Evolutionary conservation across 257 asterid genomes (phyloP).

Genomic region (Marsdenia floribunda): DNA sequence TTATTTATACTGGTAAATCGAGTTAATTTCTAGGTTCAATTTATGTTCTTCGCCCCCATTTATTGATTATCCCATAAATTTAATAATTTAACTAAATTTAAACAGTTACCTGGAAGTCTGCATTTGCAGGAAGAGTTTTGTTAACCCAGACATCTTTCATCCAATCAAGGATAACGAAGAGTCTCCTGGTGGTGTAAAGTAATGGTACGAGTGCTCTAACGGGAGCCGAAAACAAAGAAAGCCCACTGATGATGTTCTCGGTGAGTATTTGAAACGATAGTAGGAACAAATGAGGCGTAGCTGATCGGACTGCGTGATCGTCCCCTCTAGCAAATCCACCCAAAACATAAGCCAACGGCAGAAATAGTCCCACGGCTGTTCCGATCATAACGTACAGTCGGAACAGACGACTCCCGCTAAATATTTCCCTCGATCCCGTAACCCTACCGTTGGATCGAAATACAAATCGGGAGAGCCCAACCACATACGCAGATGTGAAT

Average conservation of each 20-base stretch:
- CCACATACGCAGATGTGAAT: constrained; percentile 46
- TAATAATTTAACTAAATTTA: too few relatives aligned
- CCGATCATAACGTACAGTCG: constrained; percentile 55
- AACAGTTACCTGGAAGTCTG: constrained; percentile 35
- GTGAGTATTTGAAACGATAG: constrained; percentile 80
- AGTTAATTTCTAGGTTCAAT: too few relatives aligned
- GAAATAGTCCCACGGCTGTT: constrained; percentile 59
- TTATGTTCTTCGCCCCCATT: too few relatives aligned
- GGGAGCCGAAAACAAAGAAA: constrained; percentile 76
- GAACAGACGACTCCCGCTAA: constrained; percentile 51
- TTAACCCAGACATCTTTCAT: constrained; percentile 63
- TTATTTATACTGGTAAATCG: too few relatives aligned
- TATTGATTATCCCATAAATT: too few relatives aligned
- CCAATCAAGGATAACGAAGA: constrained; percentile 71
- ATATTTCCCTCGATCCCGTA: constrained; percentile 35
- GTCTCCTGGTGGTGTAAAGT: constrained; percentile 67
- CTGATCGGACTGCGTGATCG: constrained; percentile 75
- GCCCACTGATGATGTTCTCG: constrained; percentile 65
- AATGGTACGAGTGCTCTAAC: constrained; percentile 77
- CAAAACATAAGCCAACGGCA: constrained; percentile 82
- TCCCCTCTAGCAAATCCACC: constrained; percentile 95
- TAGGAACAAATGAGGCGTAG: constrained; percentile 75
- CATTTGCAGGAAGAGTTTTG: constrained; percentile 66
- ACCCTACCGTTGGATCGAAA: constrained; percentile 45
- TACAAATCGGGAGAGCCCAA: constrained; percentile 49